Evolutionary conservation across 108 stramenopile genomes (phyloP).

Genomic region (Tribonema minus): DNA sequence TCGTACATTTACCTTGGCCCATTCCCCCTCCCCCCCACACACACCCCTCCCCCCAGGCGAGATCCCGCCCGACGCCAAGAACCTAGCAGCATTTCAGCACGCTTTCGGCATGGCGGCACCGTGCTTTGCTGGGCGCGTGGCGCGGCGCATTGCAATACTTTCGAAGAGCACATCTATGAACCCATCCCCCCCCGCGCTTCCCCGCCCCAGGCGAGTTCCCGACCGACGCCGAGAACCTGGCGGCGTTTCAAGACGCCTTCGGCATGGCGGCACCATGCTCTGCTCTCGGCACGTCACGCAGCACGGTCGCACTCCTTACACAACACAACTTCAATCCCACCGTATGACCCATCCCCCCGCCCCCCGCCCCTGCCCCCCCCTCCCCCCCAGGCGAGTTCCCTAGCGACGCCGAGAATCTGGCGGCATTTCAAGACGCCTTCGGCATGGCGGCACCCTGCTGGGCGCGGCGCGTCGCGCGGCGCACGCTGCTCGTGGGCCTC

Average conservation of each 20-base stretch:
- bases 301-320: too few relatives aligned
- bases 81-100: not conserved
- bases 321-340: too few relatives aligned
- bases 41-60: too few relatives aligned
- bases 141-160: too few relatives aligned
- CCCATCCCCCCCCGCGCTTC: too few relatives aligned
- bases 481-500: conserved; percentile 79
- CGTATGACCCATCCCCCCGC: too few relatives aligned
- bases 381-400: not conserved
- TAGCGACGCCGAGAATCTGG: not conserved
- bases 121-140: conserved; percentile 70
- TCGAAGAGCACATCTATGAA: too few relatives aligned
- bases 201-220: too few relatives aligned
- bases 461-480: conserved; percentile 69
- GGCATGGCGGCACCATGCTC: conserved; percentile 72
- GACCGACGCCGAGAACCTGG: conserved; percentile 76
- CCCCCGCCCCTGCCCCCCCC: too few relatives aligned
- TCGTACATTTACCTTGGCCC: too few relatives aligned
- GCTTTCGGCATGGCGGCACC: conserved; percentile 68
- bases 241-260: conserved; percentile 62
- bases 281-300: too few relatives aligned
- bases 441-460: conserved; percentile 73
- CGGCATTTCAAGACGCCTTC: conserved; percentile 31
- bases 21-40: too few relatives aligned
- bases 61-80: not conserved